Evolutionary conservation across 345 rosid species (phyloP).

Genomic region (Reutealis trisperma): DNA sequence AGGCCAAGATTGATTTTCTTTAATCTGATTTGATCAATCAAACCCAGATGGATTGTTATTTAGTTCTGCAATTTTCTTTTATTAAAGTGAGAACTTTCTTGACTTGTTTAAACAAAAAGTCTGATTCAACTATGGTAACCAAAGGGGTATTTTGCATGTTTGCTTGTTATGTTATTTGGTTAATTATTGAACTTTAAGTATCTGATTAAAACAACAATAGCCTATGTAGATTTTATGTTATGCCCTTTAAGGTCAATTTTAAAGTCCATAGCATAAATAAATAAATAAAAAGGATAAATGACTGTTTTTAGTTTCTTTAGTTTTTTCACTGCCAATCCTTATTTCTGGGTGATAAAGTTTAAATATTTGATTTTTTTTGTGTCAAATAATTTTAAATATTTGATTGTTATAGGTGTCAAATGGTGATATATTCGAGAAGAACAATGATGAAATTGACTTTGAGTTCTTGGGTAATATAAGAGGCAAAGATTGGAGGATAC

Average conservation of each 20-base stretch:
- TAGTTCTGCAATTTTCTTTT: not conserved
- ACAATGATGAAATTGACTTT: conserved; percentile 96
- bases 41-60: not conserved
- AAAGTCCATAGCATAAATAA: not conserved
- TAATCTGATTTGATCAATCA: not conserved
- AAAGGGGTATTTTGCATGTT: not conserved
- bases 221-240: not conserved
- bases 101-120: not conserved
- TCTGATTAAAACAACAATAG: not conserved
- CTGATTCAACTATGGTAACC: not conserved
- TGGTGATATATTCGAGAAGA: conserved; percentile 90
- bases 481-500: conserved; percentile 99
- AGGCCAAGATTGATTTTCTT: not conserved
- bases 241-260: not conserved
- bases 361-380: too few relatives aligned
- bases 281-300: not conserved
- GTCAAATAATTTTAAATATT: not conserved
- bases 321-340: not conserved
- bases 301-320: too few relatives aligned
- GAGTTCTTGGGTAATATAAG: conserved; percentile 97
- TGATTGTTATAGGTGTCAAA: conserved; percentile 72
- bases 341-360: not conserved
- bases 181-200: not conserved
- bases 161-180: not conserved
- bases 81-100: not conserved